phyloP scores from a whole-genome alignment of 768 basidiomycete species.

The Suillus lakei region DNA sequence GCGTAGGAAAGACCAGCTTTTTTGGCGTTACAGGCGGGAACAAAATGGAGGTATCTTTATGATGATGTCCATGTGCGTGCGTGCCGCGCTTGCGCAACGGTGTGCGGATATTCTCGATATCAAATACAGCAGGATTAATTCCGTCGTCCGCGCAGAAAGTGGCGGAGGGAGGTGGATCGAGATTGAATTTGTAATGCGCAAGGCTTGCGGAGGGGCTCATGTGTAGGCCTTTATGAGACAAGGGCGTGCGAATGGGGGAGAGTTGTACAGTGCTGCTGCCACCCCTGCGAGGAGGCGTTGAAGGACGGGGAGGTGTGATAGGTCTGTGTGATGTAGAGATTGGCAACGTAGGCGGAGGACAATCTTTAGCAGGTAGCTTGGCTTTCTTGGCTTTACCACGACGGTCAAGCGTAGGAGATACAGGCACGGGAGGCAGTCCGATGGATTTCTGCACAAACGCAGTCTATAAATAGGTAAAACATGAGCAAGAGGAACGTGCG shows the following conservation, averaged over 20 bases:
- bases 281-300: conserved; percentile 40
- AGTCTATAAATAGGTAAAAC: neutral
- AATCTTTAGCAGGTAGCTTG: conserved; percentile 19
- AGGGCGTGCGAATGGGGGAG: conserved; percentile 66
- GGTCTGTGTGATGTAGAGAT: conserved; percentile 23
- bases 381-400: conserved; percentile 27
- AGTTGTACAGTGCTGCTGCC: conserved; percentile 42
- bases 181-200: conserved; percentile 68
- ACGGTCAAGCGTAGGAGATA: conserved; percentile 51
- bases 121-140: conserved; percentile 42
- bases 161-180: conserved; percentile 62
- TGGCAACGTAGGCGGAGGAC: conserved; percentile 32
- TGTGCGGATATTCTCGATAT: conserved; percentile 46
- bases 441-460: conserved; percentile 36
- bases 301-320: conserved; percentile 42
- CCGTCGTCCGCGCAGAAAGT: conserved; percentile 30
- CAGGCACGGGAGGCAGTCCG: conserved; percentile 45
- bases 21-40: conserved; percentile 50
- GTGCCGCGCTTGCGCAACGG: conserved; percentile 48
- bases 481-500: neutral
- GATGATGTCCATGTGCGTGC: conserved; percentile 21
- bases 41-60: conserved; percentile 20
- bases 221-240: conserved; percentile 70
- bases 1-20: conserved; percentile 41
- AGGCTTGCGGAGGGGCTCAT: conserved; percentile 73